Conservation (phyloP, 257 asterid species). For the Phtheirospermum japonicum region DNA sequence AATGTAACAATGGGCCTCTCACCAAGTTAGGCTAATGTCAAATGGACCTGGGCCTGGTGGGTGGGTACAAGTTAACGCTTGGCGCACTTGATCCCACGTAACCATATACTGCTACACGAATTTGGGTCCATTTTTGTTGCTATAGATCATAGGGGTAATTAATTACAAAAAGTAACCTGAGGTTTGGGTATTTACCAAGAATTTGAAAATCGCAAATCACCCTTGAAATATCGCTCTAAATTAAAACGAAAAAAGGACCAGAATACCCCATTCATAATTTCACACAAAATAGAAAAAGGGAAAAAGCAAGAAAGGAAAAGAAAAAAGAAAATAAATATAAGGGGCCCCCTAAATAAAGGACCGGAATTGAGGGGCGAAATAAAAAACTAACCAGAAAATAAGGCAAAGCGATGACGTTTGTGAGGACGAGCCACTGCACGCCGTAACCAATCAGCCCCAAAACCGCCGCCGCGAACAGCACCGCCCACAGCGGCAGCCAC, state of each 20-base stretch:
- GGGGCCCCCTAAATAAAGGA: background rate
- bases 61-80: too few relatives aligned
- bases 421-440: constrained; percentile 72
- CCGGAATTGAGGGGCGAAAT: constrained; percentile 3
- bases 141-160: too few relatives aligned
- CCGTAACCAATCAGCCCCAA: constrained; percentile 90
- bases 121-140: too few relatives aligned
- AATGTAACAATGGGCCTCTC: too few relatives aligned
- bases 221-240: too few relatives aligned
- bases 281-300: background rate
- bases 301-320: too few relatives aligned
- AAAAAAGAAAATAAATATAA: too few relatives aligned
- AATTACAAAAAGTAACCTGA: too few relatives aligned
- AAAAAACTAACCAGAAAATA: constrained; percentile 69
- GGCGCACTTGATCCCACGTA: background rate
- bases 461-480: constrained; percentile 65
- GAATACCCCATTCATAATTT: background rate
- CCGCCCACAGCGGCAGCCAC: constrained; percentile 68
- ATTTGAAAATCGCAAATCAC: too few relatives aligned
- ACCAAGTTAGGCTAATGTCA: background rate
- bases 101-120: background rate
- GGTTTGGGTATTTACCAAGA: too few relatives aligned
- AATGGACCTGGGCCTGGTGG: background rate
- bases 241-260: too few relatives aligned
- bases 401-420: constrained; percentile 49